Base-by-base conservation (phyloP, 169 alveolate species). In the Plasmodium gonderi region DNA sequence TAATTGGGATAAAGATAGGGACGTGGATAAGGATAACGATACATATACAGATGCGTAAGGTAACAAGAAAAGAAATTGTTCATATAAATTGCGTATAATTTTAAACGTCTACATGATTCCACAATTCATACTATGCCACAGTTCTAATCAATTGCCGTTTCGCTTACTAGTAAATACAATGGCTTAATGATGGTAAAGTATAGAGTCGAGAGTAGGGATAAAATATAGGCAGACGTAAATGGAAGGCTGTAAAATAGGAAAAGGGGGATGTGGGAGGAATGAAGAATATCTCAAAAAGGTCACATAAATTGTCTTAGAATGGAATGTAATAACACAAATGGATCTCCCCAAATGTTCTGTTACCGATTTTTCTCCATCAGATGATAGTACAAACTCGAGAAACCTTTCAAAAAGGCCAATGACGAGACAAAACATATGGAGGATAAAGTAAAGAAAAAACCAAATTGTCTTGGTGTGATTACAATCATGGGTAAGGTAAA, bases 401-500 rank as follows among this genome's bases (percentile, higher is more conserved):
- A 51, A 0, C 92, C 92, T 47, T 85, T 85, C 11, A 85, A 47
- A 26, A 85, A 85, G 4, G 92, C 67, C 68, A 85, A 75, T 8
- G 92, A 85, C 4, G 79, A 7, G 23, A 85, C 92, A 44, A 85
- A 85, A 17, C 89, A 85, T 26, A 85, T 85, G 26, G 92, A 85
- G 17, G 92, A 36, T 31, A 85, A 12, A 3, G 92, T 85, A 44
- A 85, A 85, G 79, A 85, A 85, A 47, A 60, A 85, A 33, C 92
- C 92, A 42, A 85, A 85, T 31, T 85, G 92, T 20, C 92, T 72
- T 14, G 92, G 92, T 0, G 92, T 23, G 12, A 85, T 85, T 1
- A 85, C 92, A 54, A 85, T 85, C 92, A 85, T 85, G 42, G 92
- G 92, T 45, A 85, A 75, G 14, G 92, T 85, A 51, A 85, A 85